Conservation (phyloP, 2,329 filamentous ascomycete genomes). For the Septoria linicola region DNA sequence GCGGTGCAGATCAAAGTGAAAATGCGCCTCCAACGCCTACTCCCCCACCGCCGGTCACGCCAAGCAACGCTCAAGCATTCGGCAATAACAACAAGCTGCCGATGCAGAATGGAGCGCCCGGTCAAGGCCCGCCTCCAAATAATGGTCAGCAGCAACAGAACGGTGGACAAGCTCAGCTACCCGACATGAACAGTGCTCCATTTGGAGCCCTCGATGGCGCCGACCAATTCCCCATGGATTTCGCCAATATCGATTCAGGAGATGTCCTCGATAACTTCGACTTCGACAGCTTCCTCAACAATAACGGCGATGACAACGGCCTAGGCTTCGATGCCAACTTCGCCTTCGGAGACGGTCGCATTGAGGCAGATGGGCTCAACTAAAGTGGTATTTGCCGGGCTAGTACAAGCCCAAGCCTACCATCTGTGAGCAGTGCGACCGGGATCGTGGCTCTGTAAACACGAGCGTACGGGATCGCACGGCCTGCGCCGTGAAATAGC, state of each 20-base stretch:
- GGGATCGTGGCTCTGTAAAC: not conserved
- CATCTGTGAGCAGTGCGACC: too few species aligned
- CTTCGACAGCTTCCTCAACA: slow-evolving; percentile 66
- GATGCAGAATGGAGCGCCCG: slow-evolving; percentile 37
- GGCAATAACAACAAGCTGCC: slow-evolving; percentile 39
- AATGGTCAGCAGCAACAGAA: slow-evolving; percentile 27
- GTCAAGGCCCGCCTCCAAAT: slow-evolving; percentile 37
- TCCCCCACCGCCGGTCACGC: slow-evolving; percentile 50
- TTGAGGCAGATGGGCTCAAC: slow-evolving; percentile 25
- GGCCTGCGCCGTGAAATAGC: too few species aligned
- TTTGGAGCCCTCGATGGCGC: slow-evolving; percentile 42
- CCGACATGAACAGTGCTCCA: slow-evolving; percentile 41
- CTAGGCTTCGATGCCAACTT: slow-evolving; percentile 42
- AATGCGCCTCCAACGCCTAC: slow-evolving; percentile 47
- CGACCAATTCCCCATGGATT: slow-evolving; percentile 43
- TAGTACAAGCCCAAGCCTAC: too few species aligned
- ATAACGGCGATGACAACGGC: slow-evolving; percentile 44
- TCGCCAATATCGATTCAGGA: slow-evolving; percentile 52
- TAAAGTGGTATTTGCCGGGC: slow-evolving; percentile 3
- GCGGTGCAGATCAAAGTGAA: slow-evolving; percentile 40
- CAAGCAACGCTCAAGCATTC: slow-evolving; percentile 42
- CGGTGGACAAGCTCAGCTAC: slow-evolving; percentile 21
- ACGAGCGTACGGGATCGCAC: not conserved
- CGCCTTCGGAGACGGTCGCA: slow-evolving; percentile 36
- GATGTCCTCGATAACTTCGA: slow-evolving; percentile 68